Base-by-base conservation (phyloP, 768 basidiomycete genomes). In the Leccinum arenicola region DNA sequence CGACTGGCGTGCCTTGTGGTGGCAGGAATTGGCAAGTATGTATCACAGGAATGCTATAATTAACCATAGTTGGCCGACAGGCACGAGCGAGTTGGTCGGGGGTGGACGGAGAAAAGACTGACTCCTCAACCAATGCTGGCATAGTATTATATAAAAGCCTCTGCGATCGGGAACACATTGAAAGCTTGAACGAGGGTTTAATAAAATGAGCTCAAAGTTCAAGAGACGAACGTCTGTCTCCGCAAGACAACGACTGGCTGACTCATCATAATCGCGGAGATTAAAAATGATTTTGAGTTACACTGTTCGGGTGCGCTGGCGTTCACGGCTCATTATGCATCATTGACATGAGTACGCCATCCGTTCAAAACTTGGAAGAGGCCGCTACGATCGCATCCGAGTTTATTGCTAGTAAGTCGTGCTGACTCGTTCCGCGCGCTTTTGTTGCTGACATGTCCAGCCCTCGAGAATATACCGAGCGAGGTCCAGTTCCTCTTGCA, bases 381-480 rank as follows among this genome's bases (percentile, higher is more conserved):
- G 81, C 82, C 14, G 80, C 80, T 6, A 64, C 72, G 15, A 75
- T 83, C 47, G 78, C 82, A 23, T 74, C 80, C 21, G 81, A 82
- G 60, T 82, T 77, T 62, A 77, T 82, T 14, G 72, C 75, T 9
- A 80, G 81, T 81, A 49, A 67, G 82, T 68, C 4, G 3, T 43
- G 11, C n/a, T 15, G 6, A 7, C 2, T 36, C 10, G 3, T 43
- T 35, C 3, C n/a, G 6, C 38, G 27, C 49, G 10, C n/a, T 17
- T 31, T 40, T 33, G 10, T 29, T 23, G 17, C 45, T 43, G 52
- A 25, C 12, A 12, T 31, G 19, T 29, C 17, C 62, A 82, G 81
- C 78, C 54, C 74, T 82, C 19, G 81, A 82, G 57, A 82, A 82
- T 61, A 69, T 82, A 58, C 81, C 81, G 1, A 76, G 74, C 33